Evolutionary conservation across 768 basidiomycete species (phyloP), one percentile per base, ranked within the genome.

Genomic region (Porphyrellus cyaneotinctus): DNA sequence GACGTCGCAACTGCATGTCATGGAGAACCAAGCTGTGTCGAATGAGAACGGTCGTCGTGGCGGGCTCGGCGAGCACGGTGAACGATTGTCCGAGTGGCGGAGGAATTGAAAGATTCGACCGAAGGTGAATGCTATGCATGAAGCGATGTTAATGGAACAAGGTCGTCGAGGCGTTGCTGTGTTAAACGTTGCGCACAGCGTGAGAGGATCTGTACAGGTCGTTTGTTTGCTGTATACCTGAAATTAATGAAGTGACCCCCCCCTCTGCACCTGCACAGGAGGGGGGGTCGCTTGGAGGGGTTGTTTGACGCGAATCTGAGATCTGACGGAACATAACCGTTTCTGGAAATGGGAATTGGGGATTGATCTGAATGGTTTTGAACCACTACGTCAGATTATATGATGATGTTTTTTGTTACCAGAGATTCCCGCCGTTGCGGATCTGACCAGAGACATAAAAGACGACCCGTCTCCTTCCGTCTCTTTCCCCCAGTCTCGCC

Each of bases 321-420:
- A 57, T 60, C 24, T 9, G 36, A 18, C 41, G 54, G 45, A 36
- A 20, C 47, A 46, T 56, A 41, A 31, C 26, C 46, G 52, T 1
- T 11, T 12, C 51, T 23, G 0, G 31, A 47, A 36, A 5, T 3
- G 43, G 53, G 0, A 52, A 18, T 13, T 10, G 2, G 13, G 15
- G n/a, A n/a, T 14, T 49, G 54, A 63, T 64, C 62, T 39, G 17
- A 36, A 18, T n/a, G 15, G 5, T 28, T 28, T 28, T 28, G 5
- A n/a, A 43, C 43, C 26, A 37, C 26, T 20, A 62, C 63, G 62
- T 64, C 62, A 64, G 36, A 46, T 47, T 18, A 6, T 9, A 18
- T 39, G n/a, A 46, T 38, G 6, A 45, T 64, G 51, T 59, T 55
- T 49, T 51, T 41, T 36, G 13, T 11, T 52, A 8, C 15, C n/a